Evolutionary conservation across 306 rosid species (phyloP).

Genomic region (Rosa persica): DNA sequence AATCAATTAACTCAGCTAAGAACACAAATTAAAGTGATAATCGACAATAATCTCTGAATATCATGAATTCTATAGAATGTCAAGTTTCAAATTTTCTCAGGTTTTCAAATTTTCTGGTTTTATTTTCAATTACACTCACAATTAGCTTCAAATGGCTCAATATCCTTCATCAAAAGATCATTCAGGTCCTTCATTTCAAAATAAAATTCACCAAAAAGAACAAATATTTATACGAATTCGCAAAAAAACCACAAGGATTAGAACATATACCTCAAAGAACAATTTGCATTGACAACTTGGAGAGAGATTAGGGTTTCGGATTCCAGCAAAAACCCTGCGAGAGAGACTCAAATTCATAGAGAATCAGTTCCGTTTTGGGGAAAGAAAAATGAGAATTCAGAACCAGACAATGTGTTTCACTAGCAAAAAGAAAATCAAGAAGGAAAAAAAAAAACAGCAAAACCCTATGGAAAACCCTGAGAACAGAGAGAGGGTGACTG

Average conservation of each 20-base stretch:
- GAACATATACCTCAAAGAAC: neutral
- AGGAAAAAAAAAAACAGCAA: neutral
- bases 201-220: neutral
- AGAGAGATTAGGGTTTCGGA: neutral
- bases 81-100: neutral
- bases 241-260: neutral
- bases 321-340: constrained; percentile 8
- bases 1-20: neutral
- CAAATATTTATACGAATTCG: neutral
- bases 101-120: neutral
- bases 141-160: neutral
- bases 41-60: neutral
- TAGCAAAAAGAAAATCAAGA: neutral
- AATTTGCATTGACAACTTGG: neutral
- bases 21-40: neutral
- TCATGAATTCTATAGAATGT: neutral
- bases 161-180: neutral
- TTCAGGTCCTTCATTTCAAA: neutral
- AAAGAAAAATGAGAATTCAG: neutral
- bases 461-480: constrained; percentile 1
- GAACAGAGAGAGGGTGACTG: neutral
- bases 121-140: neutral
- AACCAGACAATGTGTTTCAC: neutral
- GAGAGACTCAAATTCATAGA: neutral
- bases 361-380: neutral